A percentile compares a stretch with the other conserved stretches of the same genome.
Evolutionary conservation across 495 filamentous ascomycete species (phyloP).

Genomic region (Parachaetomium inaequale): DNA sequence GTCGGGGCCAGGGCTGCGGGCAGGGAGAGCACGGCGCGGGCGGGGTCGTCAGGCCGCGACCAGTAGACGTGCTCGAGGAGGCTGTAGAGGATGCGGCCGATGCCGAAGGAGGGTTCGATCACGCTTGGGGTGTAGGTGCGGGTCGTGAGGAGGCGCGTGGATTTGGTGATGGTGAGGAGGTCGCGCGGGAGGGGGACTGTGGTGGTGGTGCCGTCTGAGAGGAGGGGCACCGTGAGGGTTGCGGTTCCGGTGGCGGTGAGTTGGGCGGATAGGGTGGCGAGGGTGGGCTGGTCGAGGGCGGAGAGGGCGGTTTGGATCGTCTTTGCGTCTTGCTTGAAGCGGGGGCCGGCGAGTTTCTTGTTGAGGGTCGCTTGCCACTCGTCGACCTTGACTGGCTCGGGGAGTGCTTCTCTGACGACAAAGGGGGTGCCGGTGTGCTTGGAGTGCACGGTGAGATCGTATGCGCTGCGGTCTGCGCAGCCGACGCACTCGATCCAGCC

Average conservation of each 20-base stretch:
- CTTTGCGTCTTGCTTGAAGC: constrained; percentile 58
- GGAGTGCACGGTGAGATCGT: constrained; percentile 62
- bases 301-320: constrained; percentile 56
- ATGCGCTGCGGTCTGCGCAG: constrained; percentile 65
- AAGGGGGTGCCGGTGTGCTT: constrained; percentile 59
- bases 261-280: constrained; percentile 49
- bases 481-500: constrained; percentile 64
- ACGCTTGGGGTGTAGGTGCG: constrained; percentile 66
- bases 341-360: constrained; percentile 63
- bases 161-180: constrained; percentile 54
- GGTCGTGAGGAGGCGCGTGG: constrained; percentile 48
- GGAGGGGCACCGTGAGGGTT: constrained; percentile 50
- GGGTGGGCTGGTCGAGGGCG: constrained; percentile 47
- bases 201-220: constrained; percentile 46
- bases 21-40: constrained; percentile 67
- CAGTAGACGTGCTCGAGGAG: constrained; percentile 16
- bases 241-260: constrained; percentile 53
- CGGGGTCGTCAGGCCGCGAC: constrained; percentile 58
- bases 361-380: constrained; percentile 61
- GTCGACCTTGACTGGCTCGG: constrained; percentile 56
- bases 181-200: constrained; percentile 57
- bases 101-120: constrained; percentile 70
- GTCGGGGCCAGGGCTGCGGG: constrained; percentile 63
- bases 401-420: constrained; percentile 54
- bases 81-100: constrained; percentile 61